Evolutionary conservation across 1,284 basidiomycete species (phyloP), one percentile per base, ranked within the genome.

Genomic region (Agroathelia rolfsii): DNA sequence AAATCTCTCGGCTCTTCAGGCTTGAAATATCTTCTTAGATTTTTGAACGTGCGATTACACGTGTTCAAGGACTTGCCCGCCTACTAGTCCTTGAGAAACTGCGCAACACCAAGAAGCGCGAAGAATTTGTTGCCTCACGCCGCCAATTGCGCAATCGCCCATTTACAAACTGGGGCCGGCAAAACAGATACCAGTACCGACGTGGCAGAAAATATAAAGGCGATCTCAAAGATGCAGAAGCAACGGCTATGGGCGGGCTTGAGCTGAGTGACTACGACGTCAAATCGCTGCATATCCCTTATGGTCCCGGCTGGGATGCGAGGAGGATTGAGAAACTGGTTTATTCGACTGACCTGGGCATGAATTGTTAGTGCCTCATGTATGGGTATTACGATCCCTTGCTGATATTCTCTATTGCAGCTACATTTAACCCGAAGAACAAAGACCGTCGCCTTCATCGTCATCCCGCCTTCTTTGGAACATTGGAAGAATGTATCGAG

Each of bases 201-300:
- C 52, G 50, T 30, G 56, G 51, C 37, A 46, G 51, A 19, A 56
- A 57, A 44, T 59, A 60, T 42, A 69, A 67, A 41, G 66, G 68
- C 7, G 72, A 75, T 44, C 45, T 75, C 36, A 75, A 75, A 46
- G 53, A 51, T 3, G 59, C n/a, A n/a, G n/a, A n/a, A n/a, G n/a
- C 64, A 15, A 48, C 40, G 0, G 52, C 53, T 9, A 50, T 63
- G 8, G 53, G 52, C 11, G 65, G 62, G 2, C 45, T 75, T 7
- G 67, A 72, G 47, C 66, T 69, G 63, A 74, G 69, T 38, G 66
- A 72, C 40, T 76, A 77, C 39, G 71, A 76, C 41, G 66, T 72
- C 8, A 56, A 59, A 0, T 61, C 62, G 4, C 52, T 76, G 24
- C 72, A 76, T 44, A 69, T 76, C 34, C 73, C 72, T 0, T 77